These are phyloP conservation scores for Dacryopinax spathularia DNA, from an alignment of 768 basidiomycete species.

Conservation along the genomic window DNA sequence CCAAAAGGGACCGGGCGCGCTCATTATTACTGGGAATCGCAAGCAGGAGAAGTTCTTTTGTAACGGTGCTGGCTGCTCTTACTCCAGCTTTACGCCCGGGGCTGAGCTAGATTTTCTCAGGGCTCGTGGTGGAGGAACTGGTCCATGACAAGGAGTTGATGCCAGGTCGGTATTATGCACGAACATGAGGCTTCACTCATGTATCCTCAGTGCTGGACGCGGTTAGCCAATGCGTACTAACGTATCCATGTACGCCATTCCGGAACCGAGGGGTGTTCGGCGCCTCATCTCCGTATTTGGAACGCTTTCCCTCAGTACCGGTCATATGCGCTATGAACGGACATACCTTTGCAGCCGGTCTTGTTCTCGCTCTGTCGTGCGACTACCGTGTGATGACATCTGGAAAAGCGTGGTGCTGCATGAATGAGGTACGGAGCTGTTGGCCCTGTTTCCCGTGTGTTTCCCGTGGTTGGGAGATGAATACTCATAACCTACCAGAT, in stretches of 20 bases:
- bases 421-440: constrained; percentile 99
- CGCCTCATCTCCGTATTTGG: not conserved
- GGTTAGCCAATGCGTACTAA: constrained; percentile 14
- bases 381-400: constrained; percentile 86
- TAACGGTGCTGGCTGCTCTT: constrained; percentile 39
- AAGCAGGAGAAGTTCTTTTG: constrained; percentile 81
- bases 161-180: constrained; percentile 32
- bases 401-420: constrained; percentile 66
- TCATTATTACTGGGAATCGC: constrained; percentile 61
- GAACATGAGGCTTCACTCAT: not conserved
- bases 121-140: constrained; percentile 46
- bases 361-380: constrained; percentile 64
- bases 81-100: not conserved
- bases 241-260: constrained; percentile 51
- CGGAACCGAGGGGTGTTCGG: too few species aligned
- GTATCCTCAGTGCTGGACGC: not conserved
- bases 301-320: constrained; percentile 38
- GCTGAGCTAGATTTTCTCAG: constrained; percentile 22
- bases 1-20: constrained; percentile 39
- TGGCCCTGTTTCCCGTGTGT: too few species aligned
- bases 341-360: constrained; percentile 73
- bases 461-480: not conserved
- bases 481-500: not conserved
- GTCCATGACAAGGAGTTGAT: constrained; percentile 47
- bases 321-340: constrained; percentile 69